Percentiles rank a stretch among this genome's conserved stretches.
These are phyloP conservation scores for Magnusiomyces magnusii DNA, from an alignment of 1,139 yeast genomes.

Conservation along the genomic window DNA sequence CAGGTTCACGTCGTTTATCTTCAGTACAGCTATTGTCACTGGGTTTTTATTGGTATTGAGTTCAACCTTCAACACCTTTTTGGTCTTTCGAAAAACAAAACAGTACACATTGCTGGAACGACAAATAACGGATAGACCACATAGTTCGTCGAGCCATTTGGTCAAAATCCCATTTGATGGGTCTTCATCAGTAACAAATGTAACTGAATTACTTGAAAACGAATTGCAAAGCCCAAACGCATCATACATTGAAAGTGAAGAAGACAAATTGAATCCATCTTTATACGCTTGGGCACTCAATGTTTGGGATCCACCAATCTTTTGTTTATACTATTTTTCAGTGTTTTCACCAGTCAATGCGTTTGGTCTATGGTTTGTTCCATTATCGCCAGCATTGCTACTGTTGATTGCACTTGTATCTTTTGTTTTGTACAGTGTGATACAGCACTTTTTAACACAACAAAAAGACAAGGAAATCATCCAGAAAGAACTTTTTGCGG, in stretches of 20 bases:
- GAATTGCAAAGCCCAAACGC: background rate
- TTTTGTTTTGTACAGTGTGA: conserved; percentile 38
- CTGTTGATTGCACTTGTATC: conserved; percentile 29
- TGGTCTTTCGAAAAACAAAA: conserved; percentile 19
- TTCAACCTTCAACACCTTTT: conserved; percentile 4
- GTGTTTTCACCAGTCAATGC: conserved; percentile 53
- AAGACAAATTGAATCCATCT: conserved; percentile 3
- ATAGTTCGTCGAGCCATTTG: conserved; percentile 37
- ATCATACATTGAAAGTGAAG: background rate
- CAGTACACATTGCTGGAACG: conserved; percentile 39
- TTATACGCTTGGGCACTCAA: conserved; percentile 43
- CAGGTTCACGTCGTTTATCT: background rate
- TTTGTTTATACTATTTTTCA: conserved; percentile 41
- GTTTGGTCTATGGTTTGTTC: conserved; percentile 31
- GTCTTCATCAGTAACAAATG: background rate
- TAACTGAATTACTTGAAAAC: background rate
- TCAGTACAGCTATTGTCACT: background rate
- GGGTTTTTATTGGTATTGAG: conserved; percentile 7
- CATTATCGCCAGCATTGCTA: background rate
- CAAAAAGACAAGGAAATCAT: conserved; percentile 54
- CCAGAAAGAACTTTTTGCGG: conserved; percentile 54
- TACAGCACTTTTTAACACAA: conserved; percentile 41
- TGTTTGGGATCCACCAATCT: conserved; percentile 54
- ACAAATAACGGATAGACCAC: conserved; percentile 35
- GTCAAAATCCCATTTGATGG: conserved; percentile 12